Conservation (phyloP, 2,329 filamentous ascomycete species). For the Rhynchosporium agropyri region DNA sequence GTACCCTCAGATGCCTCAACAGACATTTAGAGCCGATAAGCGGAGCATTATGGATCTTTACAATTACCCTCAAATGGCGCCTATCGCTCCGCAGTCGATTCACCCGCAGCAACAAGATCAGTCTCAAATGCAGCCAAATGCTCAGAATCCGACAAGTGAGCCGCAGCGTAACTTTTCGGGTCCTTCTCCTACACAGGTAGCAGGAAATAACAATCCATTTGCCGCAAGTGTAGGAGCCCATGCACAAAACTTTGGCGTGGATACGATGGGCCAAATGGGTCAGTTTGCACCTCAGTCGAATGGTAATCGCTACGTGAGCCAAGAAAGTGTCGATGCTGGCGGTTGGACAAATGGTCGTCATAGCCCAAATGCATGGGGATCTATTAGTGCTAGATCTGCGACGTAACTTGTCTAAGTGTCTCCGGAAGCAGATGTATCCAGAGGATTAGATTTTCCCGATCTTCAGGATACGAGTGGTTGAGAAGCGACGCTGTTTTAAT, state of each 20-base stretch:
- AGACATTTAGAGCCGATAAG: constrained; percentile 63
- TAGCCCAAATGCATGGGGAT: constrained; percentile 78
- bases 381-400: constrained; percentile 50
- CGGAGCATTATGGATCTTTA: constrained; percentile 77
- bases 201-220: constrained; percentile 42
- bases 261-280: constrained; percentile 34
- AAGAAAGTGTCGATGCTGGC: constrained; percentile 64
- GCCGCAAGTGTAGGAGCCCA: constrained; percentile 29
- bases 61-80: constrained; percentile 49
- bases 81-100: constrained; percentile 29
- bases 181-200: constrained; percentile 25
- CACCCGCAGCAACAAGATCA: constrained; percentile 30
- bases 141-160: constrained; percentile 14
- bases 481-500: background rate
- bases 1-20: constrained; percentile 46
- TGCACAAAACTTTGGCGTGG: constrained; percentile 34
- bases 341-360: constrained; percentile 70
- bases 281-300: constrained; percentile 31
- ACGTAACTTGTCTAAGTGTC: constrained; percentile 30
- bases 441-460: background rate
- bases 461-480: background rate
- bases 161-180: constrained; percentile 30
- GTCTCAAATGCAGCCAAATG: constrained; percentile 23
- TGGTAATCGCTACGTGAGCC: constrained; percentile 55
- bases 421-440: background rate